Evolutionary conservation across 768 basidiomycete species (phyloP), one percentile per base, ranked within the genome.

Genomic region (Hericium alpestre): DNA sequence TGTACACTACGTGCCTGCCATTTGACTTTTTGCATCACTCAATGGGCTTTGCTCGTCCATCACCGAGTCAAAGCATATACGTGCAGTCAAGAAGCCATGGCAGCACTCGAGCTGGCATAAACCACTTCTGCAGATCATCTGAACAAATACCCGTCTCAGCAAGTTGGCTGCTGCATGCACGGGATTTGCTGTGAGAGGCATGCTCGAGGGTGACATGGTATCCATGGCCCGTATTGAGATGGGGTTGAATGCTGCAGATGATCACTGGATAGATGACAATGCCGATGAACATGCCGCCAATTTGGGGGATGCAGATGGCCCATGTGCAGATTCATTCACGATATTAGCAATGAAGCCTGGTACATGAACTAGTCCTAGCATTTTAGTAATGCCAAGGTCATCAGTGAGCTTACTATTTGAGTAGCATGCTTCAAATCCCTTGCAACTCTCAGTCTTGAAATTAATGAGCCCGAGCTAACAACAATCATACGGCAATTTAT

Each of bases 81-180:
- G 59, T 25, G 71, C 62, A 11, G 62, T 64, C 2, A 64, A 64
- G 49, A 15, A 66, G 23, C 73, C 72, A 0, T 74, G 71, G 71
- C 59, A 66, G 0, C 59, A 64, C 5, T 72, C 70, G 1, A 74
- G 57, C 56, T 62, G 54, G 0, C 61, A 65, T 53, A 57, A 73
- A 10, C 65, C 73, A 1, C 61, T 75, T 4, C 61, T 60, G 0
- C 72, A 74, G 51, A 75, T 74, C 71, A 64, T 75, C 8, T 39
- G 55, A 7, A 63, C 59, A 6, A 63, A 59, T 56, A 48, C 51
- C 3, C 15, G 61, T 1, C 47, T 59, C 20, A 67, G 70, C 56
- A 71, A 73, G 55, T 58, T 75, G 0, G 58, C 59, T 1, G 66
- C 65, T 7, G 57, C 63, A 27, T 54, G 48, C 2, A 59, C 50